Conservation (phyloP, 805 yeast species). For the Suhomyces kilbournensis region DNA sequence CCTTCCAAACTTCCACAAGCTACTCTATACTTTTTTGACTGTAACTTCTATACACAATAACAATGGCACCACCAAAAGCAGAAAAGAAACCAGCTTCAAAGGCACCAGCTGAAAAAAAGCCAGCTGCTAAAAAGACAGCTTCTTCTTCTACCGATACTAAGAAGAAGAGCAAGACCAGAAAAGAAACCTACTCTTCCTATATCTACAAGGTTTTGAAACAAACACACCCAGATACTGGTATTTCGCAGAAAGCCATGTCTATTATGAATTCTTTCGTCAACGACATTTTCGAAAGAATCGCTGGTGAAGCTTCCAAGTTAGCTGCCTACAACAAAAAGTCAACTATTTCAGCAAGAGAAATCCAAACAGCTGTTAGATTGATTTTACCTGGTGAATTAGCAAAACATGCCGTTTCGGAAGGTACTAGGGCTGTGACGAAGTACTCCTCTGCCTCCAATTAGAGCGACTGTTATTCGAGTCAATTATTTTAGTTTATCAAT, state of each 20-base stretch:
- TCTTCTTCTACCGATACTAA: constrained; percentile 28
- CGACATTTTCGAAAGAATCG: constrained; percentile 38
- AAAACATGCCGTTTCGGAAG: constrained; percentile 39
- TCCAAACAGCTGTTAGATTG: constrained; percentile 38
- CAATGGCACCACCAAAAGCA: constrained; percentile 36
- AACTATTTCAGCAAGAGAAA: constrained; percentile 38
- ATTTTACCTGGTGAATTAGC: constrained; percentile 41
- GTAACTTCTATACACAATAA: constrained; percentile 5
- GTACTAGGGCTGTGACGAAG: constrained; percentile 40
- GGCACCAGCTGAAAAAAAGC: constrained; percentile 41
- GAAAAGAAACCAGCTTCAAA: constrained; percentile 40
- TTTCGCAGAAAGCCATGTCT: constrained; percentile 39
- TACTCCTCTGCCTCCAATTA: constrained; percentile 38
- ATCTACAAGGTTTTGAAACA: constrained; percentile 40
- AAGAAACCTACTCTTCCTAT: constrained; percentile 38
- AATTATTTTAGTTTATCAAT: constrained; percentile 5
- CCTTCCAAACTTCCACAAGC: not conserved
- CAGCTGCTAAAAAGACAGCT: constrained; percentile 37
- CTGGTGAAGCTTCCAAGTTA: constrained; percentile 37
- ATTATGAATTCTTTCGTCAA: constrained; percentile 39
- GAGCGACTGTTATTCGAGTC: constrained; percentile 6
- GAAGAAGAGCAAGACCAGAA: constrained; percentile 38
- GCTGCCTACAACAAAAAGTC: constrained; percentile 41
- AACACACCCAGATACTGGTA: constrained; percentile 40
- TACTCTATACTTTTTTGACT: not conserved